phyloP scores from a whole-genome alignment of 2,329 filamentous ascomycete genomes.

The Chaetomiaceae sp. region DNA sequence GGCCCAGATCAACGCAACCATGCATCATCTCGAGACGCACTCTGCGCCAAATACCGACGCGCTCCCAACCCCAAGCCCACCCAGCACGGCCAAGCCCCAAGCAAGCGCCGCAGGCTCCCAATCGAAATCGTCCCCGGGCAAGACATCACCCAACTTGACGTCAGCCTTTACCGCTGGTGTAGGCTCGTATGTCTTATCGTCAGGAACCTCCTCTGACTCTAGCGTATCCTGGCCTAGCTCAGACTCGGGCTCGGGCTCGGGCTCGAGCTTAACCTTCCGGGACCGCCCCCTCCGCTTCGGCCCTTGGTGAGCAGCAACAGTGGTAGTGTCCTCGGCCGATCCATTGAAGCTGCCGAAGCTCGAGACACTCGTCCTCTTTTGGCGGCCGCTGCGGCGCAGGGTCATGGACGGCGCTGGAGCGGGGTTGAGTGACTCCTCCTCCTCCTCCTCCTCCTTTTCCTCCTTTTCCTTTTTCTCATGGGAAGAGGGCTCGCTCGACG shows the following conservation, averaged over 20 bases:
- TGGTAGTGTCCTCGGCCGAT: conserved; percentile 4
- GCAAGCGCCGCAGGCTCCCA: conserved; percentile 45
- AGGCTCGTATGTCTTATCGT: conserved; percentile 38
- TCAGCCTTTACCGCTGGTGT: conserved; percentile 32
- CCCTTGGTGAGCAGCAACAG: background rate
- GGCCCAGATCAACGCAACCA: too few species aligned
- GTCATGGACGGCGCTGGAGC: background rate
- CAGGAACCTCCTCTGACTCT: conserved; percentile 21
- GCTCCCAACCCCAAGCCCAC: conserved; percentile 42
- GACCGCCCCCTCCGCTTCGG: conserved; percentile 27
- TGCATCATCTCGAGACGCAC: conserved; percentile 38
- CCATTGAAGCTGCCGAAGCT: conserved; percentile 21
- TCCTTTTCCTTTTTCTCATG: too few species aligned
- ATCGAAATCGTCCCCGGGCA: conserved; percentile 40
- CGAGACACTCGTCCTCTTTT: conserved; percentile 19
- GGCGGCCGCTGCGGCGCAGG: conserved; percentile 23
- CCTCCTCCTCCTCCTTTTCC: background rate
- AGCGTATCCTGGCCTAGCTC: conserved; percentile 13
- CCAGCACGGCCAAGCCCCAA: conserved; percentile 43
- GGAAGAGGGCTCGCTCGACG: too few species aligned
- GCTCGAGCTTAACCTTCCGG: conserved; percentile 28
- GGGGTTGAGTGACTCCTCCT: background rate
- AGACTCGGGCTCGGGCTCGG: conserved; percentile 19
- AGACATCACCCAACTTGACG: conserved; percentile 39
- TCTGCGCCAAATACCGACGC: conserved; percentile 46